Percentiles rank a stretch among this genome's conserved stretches.
Evolutionary conservation across 805 yeast genomes (phyloP).

Genomic region (Maudiozyma saulgeensis): DNA sequence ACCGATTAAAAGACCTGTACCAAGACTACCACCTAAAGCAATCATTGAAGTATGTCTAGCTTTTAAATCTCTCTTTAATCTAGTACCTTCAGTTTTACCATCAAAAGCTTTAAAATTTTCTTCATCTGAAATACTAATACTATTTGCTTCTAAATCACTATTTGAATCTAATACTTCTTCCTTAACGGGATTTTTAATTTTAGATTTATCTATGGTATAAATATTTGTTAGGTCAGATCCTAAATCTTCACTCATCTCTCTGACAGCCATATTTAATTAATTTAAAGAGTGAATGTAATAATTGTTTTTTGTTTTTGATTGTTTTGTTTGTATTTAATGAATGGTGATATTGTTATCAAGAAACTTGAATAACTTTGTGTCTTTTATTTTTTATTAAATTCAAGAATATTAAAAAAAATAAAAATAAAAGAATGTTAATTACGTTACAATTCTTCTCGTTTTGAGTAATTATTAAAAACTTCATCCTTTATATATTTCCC

Average conservation of each 20-base stretch:
- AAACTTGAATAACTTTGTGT: too few relatives aligned
- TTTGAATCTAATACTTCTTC: slow-evolving; percentile 3
- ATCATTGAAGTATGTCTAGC: slow-evolving; percentile 62
- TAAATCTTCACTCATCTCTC: background rate
- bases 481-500: too few relatives aligned
- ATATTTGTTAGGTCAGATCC: background rate
- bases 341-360: too few relatives aligned
- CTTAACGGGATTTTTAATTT: background rate
- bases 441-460: too few relatives aligned
- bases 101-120: slow-evolving; percentile 4
- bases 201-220: background rate
- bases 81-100: slow-evolving; percentile 10
- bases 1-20: slow-evolving; percentile 72
- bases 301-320: background rate
- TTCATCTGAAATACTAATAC: background rate
- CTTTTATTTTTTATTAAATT: too few relatives aligned
- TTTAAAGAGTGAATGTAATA: too few relatives aligned
- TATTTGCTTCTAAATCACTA: slow-evolving; percentile 5
- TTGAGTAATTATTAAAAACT: too few relatives aligned
- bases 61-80: slow-evolving; percentile 26
- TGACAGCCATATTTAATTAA: background rate
- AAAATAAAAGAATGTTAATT: too few relatives aligned
- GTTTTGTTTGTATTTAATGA: too few relatives aligned
- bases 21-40: slow-evolving; percentile 77
- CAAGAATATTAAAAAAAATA: too few relatives aligned